A percentile compares a stretch with the other conserved stretches of the same genome.
phyloP scores from a whole-genome alignment of 768 basidiomycete species.

The Tricholoma terreum region DNA sequence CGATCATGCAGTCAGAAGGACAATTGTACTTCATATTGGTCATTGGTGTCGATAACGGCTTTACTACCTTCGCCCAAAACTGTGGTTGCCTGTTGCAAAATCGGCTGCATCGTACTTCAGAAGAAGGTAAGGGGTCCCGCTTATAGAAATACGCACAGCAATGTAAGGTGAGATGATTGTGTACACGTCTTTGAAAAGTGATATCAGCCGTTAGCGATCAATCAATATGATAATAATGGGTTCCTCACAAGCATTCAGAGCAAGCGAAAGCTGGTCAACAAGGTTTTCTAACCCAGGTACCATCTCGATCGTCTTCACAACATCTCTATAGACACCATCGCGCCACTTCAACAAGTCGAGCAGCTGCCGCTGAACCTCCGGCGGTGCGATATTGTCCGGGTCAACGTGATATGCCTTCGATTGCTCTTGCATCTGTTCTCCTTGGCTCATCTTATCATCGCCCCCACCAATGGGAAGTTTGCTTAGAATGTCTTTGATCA shows the following conservation, averaged over 20 bases:
- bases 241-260: constrained; percentile 61
- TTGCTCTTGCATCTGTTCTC: constrained; percentile 51
- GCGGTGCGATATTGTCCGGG: constrained; percentile 58
- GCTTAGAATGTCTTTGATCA: constrained; percentile 43
- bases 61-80: constrained; percentile 62
- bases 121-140: neutral
- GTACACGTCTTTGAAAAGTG: constrained; percentile 47
- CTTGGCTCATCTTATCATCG: constrained; percentile 49
- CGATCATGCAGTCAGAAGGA: neutral
- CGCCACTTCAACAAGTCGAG: constrained; percentile 60
- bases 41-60: constrained; percentile 64
- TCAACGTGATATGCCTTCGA: constrained; percentile 61
- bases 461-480: constrained; percentile 53
- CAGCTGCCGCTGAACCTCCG: constrained; percentile 58
- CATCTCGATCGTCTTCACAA: constrained; percentile 57
- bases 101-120: constrained; percentile 40
- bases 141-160: constrained; percentile 35
- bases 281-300: constrained; percentile 58
- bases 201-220: constrained; percentile 2
- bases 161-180: constrained; percentile 65
- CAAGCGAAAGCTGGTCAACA: constrained; percentile 60
- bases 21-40: constrained; percentile 57
- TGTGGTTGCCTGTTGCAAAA: constrained; percentile 53
- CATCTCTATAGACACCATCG: constrained; percentile 53
- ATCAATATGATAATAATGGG: neutral